phyloP scores from a whole-genome alignment of 2,329 filamentous ascomycete genomes.

The Zymoseptoria brevis region DNA sequence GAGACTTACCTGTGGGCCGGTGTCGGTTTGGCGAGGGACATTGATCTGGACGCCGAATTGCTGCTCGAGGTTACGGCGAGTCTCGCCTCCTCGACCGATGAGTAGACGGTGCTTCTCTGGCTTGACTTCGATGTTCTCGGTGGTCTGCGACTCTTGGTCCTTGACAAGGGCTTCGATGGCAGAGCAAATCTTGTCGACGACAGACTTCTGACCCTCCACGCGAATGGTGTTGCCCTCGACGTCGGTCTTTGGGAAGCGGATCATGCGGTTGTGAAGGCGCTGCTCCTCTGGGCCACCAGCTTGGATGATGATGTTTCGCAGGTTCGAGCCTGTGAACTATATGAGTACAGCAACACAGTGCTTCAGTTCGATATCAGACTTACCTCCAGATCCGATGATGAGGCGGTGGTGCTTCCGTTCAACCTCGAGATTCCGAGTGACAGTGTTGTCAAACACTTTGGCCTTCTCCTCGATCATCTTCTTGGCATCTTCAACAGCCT shows the following conservation, averaged over 20 bases:
- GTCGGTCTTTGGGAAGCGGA: slow-evolving; percentile 89
- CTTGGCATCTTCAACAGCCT: slow-evolving; percentile 84
- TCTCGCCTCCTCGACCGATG: slow-evolving; percentile 86
- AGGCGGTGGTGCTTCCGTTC: slow-evolving; percentile 88
- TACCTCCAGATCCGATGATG: slow-evolving; percentile 82
- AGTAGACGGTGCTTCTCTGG: slow-evolving; percentile 83
- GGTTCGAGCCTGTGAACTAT: slow-evolving; percentile 61
- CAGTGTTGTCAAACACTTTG: slow-evolving; percentile 80
- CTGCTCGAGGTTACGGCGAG: slow-evolving; percentile 74
- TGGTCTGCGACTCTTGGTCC: slow-evolving; percentile 77
- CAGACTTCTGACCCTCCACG: slow-evolving; percentile 71
- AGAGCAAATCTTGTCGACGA: slow-evolving; percentile 83
- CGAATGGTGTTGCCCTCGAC: slow-evolving; percentile 71
- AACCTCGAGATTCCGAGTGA: slow-evolving; percentile 76
- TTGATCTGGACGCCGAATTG: slow-evolving; percentile 83
- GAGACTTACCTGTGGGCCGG: slow-evolving; percentile 67
- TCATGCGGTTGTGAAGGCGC: slow-evolving; percentile 74
- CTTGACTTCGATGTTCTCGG: slow-evolving; percentile 70
- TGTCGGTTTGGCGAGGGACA: slow-evolving; percentile 66
- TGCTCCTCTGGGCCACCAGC: slow-evolving; percentile 86
- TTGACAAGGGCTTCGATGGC: slow-evolving; percentile 73
- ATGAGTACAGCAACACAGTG: slow-evolving; percentile 31
- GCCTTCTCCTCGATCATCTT: slow-evolving; percentile 82
- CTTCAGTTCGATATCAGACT: slow-evolving; percentile 33
- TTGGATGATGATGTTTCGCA: slow-evolving; percentile 76